phyloP scores from a whole-genome alignment of 768 basidiomycete genomes.

The Auricularia sp. region DNA sequence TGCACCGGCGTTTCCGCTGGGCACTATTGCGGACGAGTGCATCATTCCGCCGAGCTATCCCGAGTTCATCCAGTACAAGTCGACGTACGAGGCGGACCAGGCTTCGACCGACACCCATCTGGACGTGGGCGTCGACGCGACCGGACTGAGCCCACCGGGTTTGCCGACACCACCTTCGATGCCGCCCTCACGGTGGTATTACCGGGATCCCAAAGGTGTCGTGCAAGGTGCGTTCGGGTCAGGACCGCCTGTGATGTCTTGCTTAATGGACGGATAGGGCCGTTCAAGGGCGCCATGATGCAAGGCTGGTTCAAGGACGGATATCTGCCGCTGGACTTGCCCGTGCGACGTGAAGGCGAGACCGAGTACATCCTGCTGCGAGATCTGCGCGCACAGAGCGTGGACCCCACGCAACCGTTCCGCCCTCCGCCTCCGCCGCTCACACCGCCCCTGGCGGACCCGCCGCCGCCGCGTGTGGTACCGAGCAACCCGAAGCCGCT shows the following conservation, averaged over 20 bases:
- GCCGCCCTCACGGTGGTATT: conserved; percentile 70
- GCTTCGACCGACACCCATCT: background rate
- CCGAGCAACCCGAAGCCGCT: conserved; percentile 43
- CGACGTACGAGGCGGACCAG: conserved; percentile 35
- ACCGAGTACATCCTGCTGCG: conserved; percentile 54
- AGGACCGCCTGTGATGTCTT: too few relatives aligned
- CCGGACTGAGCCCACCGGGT: conserved; percentile 72
- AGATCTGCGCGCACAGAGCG: conserved; percentile 64
- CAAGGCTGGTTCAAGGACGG: conserved; percentile 85
- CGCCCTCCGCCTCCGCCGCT: conserved; percentile 35
- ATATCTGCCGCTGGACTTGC: conserved; percentile 69
- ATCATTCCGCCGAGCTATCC: conserved; percentile 87
- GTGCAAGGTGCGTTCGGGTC: conserved; percentile 51
- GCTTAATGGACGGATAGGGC: too few relatives aligned
- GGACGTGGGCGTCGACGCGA: conserved; percentile 39
- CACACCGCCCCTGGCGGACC: conserved; percentile 12
- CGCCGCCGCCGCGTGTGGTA: conserved; percentile 20
- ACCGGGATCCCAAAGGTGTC: conserved; percentile 71
- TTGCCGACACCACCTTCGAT: conserved; percentile 59
- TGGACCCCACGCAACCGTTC: conserved; percentile 79
- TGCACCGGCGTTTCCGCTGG: conserved; percentile 79
- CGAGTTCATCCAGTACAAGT: conserved; percentile 61
- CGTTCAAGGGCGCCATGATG: conserved; percentile 83
- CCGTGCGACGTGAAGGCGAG: conserved; percentile 70
- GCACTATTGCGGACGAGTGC: conserved; percentile 81